A percentile compares a stretch with the other conserved stretches of the same genome.
Evolutionary conservation across 768 basidiomycete genomes (phyloP).

Genomic region (Tricholoma matsutake): DNA sequence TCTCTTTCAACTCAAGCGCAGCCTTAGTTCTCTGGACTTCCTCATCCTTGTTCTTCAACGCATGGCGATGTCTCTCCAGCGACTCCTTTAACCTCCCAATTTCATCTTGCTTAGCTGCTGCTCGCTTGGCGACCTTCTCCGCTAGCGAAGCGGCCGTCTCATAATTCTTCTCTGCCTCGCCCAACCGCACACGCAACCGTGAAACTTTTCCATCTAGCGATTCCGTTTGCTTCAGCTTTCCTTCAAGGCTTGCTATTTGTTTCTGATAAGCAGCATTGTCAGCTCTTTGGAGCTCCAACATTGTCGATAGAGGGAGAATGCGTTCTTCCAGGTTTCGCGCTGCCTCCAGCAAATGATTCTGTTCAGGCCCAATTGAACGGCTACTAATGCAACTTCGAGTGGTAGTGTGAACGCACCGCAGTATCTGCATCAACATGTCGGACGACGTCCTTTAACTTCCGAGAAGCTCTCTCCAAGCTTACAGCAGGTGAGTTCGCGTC

Average conservation of each 20-base stretch:
- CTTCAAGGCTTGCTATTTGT: neutral
- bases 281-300: conserved; percentile 4
- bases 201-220: neutral
- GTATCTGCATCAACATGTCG: neutral
- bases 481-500: neutral
- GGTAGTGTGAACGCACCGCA: neutral
- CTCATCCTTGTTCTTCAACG: neutral
- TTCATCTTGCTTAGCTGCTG: neutral
- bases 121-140: neutral
- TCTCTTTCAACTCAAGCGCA: neutral
- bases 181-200: neutral
- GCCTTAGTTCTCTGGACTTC: neutral
- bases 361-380: neutral
- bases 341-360: conserved; percentile 3
- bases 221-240: neutral
- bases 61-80: neutral
- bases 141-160: neutral
- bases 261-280: neutral
- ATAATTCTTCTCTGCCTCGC: neutral
- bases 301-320: neutral
- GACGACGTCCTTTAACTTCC: conserved; percentile 2
- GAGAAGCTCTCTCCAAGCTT: conserved; percentile 3
- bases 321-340: conserved; percentile 4
- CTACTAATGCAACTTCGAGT: neutral
- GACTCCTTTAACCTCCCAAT: neutral